Evolutionary conservation across 1,284 basidiomycete species (phyloP), one percentile per base, ranked within the genome.

Genomic region (Spongispora temasekensis): DNA sequence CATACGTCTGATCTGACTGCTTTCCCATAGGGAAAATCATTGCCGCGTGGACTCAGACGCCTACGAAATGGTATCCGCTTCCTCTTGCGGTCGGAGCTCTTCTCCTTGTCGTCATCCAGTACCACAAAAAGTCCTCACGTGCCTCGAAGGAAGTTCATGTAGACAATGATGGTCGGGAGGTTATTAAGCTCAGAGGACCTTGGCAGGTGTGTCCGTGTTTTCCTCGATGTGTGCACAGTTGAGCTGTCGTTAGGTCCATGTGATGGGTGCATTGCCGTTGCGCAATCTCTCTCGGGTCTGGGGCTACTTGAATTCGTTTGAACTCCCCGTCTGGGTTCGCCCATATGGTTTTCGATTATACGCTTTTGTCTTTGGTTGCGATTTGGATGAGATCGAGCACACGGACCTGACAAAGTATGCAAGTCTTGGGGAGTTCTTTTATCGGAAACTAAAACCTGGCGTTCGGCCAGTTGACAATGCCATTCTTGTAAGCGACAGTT

Each of bases 21-120:
- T 3, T 19, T 46, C 44, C 40, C 30, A 31, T 64, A 85, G 85
- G 80, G 23, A 83, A 78, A 71, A 67, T 87, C n/a, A 70, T 85
- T 27, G 78, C 86, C 64, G 94, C 94, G 27, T 97, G 95, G 95
- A 87, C 83, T 4, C 82, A 89, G 66, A 97, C 96, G 1, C 94
- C 93, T 2, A 94, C 92, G 56, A 93, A 89, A 76, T 99, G 97
- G 97, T 96, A 95, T 68, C 96, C 97, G 10, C 86, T 99, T 50
- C 97, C 97, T 17, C 79, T 98, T 61, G 93, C 94, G 17, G 89
- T 97, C 34, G 95, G 95, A 42, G 95, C 93, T 2, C 83, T 96
- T 30, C 83, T 97, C 27, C 88, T 97, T 50, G 86, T 95, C 61
- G 87, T 86, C 53, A 82, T 97, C 27, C 91, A 95, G 73, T 95